These are phyloP conservation scores for Colletotrichum shisoi DNA, from an alignment of 2,329 filamentous ascomycete species.

Conservation along the genomic window DNA sequence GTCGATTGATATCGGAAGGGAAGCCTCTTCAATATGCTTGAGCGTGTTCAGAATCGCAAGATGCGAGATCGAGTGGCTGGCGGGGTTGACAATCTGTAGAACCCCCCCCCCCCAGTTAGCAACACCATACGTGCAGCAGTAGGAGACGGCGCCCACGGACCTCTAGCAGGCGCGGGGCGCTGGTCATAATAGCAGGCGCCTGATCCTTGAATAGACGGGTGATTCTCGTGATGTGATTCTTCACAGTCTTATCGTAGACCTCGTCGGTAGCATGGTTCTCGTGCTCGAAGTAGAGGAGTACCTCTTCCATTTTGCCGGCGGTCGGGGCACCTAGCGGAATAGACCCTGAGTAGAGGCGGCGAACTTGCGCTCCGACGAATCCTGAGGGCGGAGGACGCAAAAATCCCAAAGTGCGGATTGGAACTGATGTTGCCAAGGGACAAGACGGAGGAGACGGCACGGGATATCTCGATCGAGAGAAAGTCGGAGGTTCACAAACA, in stretches of 20 bases:
- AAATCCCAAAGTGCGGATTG: not conserved
- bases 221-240: constrained; percentile 51
- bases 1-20: constrained; percentile 24
- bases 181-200: constrained; percentile 45
- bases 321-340: constrained; percentile 9
- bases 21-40: constrained; percentile 41
- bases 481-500: not conserved
- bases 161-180: constrained; percentile 53
- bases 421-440: not conserved
- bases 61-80: constrained; percentile 61
- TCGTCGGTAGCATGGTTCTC: constrained; percentile 45
- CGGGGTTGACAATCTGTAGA: constrained; percentile 56
- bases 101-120: constrained; percentile 6
- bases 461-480: not conserved
- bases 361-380: constrained; percentile 23
- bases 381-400: constrained; percentile 1
- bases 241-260: constrained; percentile 53
- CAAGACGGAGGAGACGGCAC: not conserved
- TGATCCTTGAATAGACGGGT: constrained; percentile 50
- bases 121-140: constrained; percentile 4
- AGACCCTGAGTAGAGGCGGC: constrained; percentile 8
- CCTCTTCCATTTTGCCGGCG: constrained; percentile 46
- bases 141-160: constrained; percentile 44
- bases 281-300: constrained; percentile 56
- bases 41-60: constrained; percentile 57